phyloP scores from a whole-genome alignment of 805 yeast genomes.

The Teunomyces funiuensis region DNA sequence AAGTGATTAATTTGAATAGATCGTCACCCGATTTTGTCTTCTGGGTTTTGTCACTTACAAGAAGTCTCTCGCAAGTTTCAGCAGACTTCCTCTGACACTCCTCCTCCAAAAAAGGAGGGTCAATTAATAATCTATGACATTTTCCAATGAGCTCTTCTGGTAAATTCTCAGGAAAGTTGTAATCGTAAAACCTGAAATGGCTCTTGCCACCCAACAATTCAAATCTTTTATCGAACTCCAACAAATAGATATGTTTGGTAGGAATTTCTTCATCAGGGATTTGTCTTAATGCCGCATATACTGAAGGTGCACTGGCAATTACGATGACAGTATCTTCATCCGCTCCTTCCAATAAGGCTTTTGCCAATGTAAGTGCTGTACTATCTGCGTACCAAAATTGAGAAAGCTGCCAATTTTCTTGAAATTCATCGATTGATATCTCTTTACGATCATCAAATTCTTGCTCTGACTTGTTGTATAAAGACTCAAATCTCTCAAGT shows the following conservation, averaged over 20 bases:
- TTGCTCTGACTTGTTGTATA: constrained; percentile 59
- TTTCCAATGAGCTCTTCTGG: constrained; percentile 57
- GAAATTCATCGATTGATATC: constrained; percentile 67
- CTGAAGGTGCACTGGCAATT: constrained; percentile 88
- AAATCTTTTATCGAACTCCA: constrained; percentile 81
- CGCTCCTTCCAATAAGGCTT: constrained; percentile 75
- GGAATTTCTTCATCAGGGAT: constrained; percentile 54
- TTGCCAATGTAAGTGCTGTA: constrained; percentile 69
- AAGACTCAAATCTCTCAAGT: constrained; percentile 52
- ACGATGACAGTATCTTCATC: constrained; percentile 68
- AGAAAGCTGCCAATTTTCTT: constrained; percentile 93
- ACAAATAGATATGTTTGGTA: constrained; percentile 65
- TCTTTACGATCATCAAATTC: constrained; percentile 35
- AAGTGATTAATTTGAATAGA: constrained; percentile 58
- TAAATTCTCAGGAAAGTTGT: constrained; percentile 62
- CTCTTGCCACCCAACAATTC: constrained; percentile 65
- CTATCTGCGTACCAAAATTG: constrained; percentile 86
- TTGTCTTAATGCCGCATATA: constrained; percentile 74
- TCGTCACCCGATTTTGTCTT: constrained; percentile 41
- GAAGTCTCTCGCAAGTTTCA: constrained; percentile 54
- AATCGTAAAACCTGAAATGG: constrained; percentile 74
- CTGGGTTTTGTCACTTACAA: constrained; percentile 39
- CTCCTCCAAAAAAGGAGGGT: constrained; percentile 83
- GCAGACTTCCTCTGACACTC: constrained; percentile 75
- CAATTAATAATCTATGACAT: constrained; percentile 73